Evolutionary conservation across 352 stramenopile species (phyloP), one percentile per base, ranked within the genome.

Genomic region (Pythium angustatum): DNA sequence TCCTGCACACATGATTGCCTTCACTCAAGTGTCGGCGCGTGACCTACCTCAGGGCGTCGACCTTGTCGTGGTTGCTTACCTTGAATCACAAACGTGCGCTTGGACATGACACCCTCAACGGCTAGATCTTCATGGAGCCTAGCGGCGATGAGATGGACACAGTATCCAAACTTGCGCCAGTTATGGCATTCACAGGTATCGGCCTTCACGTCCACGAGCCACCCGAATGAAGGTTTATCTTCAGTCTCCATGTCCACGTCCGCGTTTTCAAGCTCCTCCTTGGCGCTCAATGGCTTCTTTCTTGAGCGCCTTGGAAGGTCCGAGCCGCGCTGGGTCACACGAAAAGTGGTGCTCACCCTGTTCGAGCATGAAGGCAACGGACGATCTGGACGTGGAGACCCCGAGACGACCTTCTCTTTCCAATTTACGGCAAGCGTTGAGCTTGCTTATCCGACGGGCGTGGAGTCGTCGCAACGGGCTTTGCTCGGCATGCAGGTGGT

Each of bases 101-200:
- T 59, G 11, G 52, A 36, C 11, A 14, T 5, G 19, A 59, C 38
- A 49, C 52, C 52, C 34, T 59, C 19, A 28, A 59, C 52, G 19
- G 19, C 33, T 5, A 49, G 15, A 48, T 49, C 52, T 31, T 49
- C 11, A 22, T 47, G 28, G n/a, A 59, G 34, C 7, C 40, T 49
- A n/a, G 22, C 26, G 24, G 49, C 40, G 28, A 70, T 52, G 12
- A 59, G 5, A 62, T 70, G 63, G 28, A 57, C 40, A 33, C 50
- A 66, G 21, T 41, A 54, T 19, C 50, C 56, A 24, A 59, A 58
- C 64, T 65, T 70, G 41, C 26, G 28, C 59, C 49, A 61, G 41
- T 41, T 47, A 14, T 47, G 45, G 28, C 43, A 68, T 26, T 54
- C 28, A 45, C 51, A 68, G 15, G 22, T 27, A n/a, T 17, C 22